phyloP scores from a whole-genome alignment of 176 grass and related monocot genomes.

The Musa itinerans region DNA sequence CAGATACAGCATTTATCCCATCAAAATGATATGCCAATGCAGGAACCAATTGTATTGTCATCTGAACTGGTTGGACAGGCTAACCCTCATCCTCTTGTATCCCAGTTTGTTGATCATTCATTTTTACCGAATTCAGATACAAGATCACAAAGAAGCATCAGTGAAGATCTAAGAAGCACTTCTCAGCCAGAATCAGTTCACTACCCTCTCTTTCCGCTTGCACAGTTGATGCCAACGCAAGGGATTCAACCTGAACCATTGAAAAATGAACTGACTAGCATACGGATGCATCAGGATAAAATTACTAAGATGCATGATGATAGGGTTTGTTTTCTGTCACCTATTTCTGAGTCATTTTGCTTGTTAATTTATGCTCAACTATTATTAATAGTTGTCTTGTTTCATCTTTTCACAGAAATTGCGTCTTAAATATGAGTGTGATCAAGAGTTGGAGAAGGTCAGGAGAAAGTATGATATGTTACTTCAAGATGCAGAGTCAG shows the following conservation, averaged over 20 bases:
- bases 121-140: conserved; percentile 17
- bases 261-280: conserved; percentile 59
- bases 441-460: conserved; percentile 60
- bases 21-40: background rate
- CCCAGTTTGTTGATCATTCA: conserved; percentile 27
- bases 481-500: conserved; percentile 47
- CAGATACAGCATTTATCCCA: background rate
- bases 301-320: conserved; percentile 45
- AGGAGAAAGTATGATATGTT: conserved; percentile 67
- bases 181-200: conserved; percentile 19
- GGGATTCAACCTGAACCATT: conserved; percentile 44
- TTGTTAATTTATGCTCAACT: background rate
- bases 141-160: conserved; percentile 22
- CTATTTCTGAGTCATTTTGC: conserved; percentile 10
- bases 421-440: conserved; percentile 41
- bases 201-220: conserved; percentile 39
- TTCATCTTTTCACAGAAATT: conserved; percentile 44
- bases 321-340: conserved; percentile 35
- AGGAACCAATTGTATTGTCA: background rate
- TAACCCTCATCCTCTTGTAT: conserved; percentile 1
- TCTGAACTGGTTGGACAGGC: conserved; percentile 12
- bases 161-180: conserved; percentile 21
- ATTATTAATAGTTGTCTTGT: conserved; percentile 7
- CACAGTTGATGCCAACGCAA: conserved; percentile 41
- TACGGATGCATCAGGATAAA: conserved; percentile 36